Percentiles rank a stretch among this genome's conserved stretches.
Conservation (phyloP, 805 yeast species). For the Cyberlindnera xylosilytica region DNA sequence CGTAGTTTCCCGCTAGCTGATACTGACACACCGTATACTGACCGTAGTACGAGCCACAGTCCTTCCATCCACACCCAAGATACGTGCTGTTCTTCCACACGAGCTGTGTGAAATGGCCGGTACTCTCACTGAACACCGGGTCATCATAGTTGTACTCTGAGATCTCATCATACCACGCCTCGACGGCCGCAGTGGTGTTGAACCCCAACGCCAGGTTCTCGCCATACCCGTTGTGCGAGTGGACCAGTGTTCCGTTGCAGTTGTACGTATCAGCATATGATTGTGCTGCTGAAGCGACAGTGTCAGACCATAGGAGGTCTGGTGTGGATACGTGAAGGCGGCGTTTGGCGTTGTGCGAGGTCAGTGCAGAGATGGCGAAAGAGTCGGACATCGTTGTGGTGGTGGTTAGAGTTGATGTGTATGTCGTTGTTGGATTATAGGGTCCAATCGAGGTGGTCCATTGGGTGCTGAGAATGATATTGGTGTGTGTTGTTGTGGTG, state of each 20-base stretch:
- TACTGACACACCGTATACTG: conserved; percentile 70
- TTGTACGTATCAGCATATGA: conserved; percentile 51
- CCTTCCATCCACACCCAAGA: conserved; percentile 68
- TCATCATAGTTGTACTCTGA: conserved; percentile 46
- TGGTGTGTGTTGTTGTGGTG: conserved; percentile 4
- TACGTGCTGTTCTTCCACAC: conserved; percentile 64
- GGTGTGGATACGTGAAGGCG: conserved; percentile 45
- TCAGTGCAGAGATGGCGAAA: conserved; percentile 8
- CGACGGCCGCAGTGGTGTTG: conserved; percentile 52
- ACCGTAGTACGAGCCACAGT: conserved; percentile 49
- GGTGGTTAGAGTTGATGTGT: conserved; percentile 15
- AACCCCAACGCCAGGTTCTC: conserved; percentile 82
- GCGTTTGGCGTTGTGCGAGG: conserved; percentile 56
- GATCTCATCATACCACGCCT: conserved; percentile 76
- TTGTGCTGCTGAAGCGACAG: conserved; percentile 53
- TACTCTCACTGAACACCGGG: conserved; percentile 42
- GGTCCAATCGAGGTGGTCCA: conserved; percentile 9
- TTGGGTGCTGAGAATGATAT: conserved; percentile 7
- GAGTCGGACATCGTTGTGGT: conserved; percentile 13
- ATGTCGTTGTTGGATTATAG: conserved; percentile 19
- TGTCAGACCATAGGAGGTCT: conserved; percentile 52
- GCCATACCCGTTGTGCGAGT: conserved; percentile 62
- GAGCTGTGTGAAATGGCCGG: conserved; percentile 82
- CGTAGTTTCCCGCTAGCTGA: conserved; percentile 60
- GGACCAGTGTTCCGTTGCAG: conserved; percentile 56